Evolutionary conservation across 176 grass and related monocot genomes (phyloP).

Genomic region (Carex pumila): DNA sequence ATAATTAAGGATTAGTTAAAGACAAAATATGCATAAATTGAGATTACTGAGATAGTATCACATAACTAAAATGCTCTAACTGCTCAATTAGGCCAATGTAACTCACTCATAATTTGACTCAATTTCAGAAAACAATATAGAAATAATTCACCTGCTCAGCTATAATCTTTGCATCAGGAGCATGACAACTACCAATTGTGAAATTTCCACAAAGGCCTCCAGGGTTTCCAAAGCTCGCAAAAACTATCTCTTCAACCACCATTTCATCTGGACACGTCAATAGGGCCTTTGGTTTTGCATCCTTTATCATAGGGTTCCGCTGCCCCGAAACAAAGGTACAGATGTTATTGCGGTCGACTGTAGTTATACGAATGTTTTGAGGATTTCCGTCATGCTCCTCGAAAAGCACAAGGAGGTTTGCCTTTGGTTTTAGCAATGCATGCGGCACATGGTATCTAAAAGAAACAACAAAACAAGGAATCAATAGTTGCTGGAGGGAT

Average conservation of each 20-base stretch:
- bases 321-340: background rate
- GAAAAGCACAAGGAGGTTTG: slow-evolving; percentile 11
- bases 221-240: slow-evolving; percentile 4
- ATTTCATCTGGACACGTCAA: background rate
- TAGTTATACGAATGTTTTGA: background rate
- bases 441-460: slow-evolving; percentile 1
- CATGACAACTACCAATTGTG: background rate
- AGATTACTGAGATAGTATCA: background rate
- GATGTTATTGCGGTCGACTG: slow-evolving; percentile 2
- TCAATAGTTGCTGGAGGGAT: no score
- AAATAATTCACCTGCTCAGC: background rate
- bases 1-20: background rate
- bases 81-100: background rate
- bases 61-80: background rate
- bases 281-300: background rate
- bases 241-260: slow-evolving; percentile 7
- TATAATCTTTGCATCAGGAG: background rate
- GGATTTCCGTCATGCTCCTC: slow-evolving; percentile 14
- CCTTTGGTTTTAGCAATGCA: slow-evolving; percentile 4
- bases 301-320: background rate
- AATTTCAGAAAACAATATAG: background rate
- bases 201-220: slow-evolving; percentile 4
- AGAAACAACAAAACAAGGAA: background rate
- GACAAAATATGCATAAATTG: background rate
- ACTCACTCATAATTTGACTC: background rate